A percentile compares a stretch with the other conserved stretches of the same genome.
phyloP scores from a whole-genome alignment of 1,139 yeast species.

The Geotrichum siamense region DNA sequence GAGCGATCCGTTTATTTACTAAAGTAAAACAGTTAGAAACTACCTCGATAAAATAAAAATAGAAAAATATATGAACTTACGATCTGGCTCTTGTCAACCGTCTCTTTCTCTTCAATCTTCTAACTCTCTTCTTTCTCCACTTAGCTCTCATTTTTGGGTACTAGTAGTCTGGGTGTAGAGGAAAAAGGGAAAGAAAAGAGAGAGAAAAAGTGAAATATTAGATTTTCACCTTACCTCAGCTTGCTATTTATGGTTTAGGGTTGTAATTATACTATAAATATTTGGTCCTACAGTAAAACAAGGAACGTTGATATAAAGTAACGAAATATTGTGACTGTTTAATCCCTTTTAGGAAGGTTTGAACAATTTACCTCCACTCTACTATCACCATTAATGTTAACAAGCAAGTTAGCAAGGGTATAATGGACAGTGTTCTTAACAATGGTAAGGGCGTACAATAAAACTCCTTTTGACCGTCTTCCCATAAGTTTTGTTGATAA shows the following conservation, averaged over 20 bases:
- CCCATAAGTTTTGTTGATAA: neutral
- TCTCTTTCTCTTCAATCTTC: constrained; percentile 99
- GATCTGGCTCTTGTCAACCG: constrained; percentile 99
- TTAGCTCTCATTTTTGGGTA: constrained; percentile 31
- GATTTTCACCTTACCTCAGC: neutral
- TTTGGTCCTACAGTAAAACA: no score
- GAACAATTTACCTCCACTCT: no score
- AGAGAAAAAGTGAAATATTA: constrained; percentile 3
- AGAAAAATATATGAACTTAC: constrained; percentile 18
- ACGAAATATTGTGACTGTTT: neutral
- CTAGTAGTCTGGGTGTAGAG: constrained; percentile 3
- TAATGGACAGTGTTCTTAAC: no score
- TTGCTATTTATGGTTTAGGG: neutral
- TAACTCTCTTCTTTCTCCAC: constrained; percentile 99
- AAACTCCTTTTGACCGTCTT: neutral
- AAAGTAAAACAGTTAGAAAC: neutral
- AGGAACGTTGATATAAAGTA: no score
- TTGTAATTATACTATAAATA: neutral
- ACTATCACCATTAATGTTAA: no score
- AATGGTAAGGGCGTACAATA: no score
- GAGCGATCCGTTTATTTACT: constrained; percentile 17
- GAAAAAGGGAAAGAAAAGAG: constrained; percentile 1
- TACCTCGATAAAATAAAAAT: neutral
- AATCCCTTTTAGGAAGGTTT: neutral
- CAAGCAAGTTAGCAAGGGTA: no score